Base-by-base conservation (phyloP, 1,139 yeast species). In the Dujonia santamariae region DNA sequence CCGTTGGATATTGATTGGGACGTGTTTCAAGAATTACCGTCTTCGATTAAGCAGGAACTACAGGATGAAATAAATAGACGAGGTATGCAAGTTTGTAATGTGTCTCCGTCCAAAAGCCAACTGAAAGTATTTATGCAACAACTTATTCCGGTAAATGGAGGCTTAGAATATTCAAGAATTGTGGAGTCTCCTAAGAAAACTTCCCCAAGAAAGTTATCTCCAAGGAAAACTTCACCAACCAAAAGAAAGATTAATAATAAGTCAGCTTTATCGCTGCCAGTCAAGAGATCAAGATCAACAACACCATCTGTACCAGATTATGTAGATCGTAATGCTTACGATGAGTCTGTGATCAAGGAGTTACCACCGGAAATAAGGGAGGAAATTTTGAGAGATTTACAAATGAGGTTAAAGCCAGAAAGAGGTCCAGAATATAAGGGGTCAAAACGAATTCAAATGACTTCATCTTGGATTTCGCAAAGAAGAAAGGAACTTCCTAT, bases 1-100 rank as follows among this genome's bases (percentile, higher is more conserved):
- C 31, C 16, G 25, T 28, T 46, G 4, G 42, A 61, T 15, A 69
- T 79, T 16, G 81, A 79, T 40, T 64, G 76, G 72, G 74, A 70
- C 2, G 76, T 77, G 0, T 75, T 78, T 44, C 56, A 71, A 8
- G 63, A 61, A n/a, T 50, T 80, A 4, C 86, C 86, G 0, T 36
- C 39, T n/a, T 75, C 71, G 5, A 69, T 80, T 1, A 72, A 70
- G 41, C 41, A 52, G 3, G 86, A 80, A 40, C 45, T 79, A 4
- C 60, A 59, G 38, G 47, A 47, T 2, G 84, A 79, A 41, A 44
- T 77, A 26, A n/a, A 24, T 19, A n/a, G 32, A 42, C 56, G 3
- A 47, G 68, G 16, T 50, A 73, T 17, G 68, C 68, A n/a, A 39
- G 47, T 37, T 35, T 36, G 35, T 46, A 19, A 7, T 26, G 37